Evolutionary conservation across 2,329 filamentous ascomycete species (phyloP).

Genomic region (Botrytis squamosa): DNA sequence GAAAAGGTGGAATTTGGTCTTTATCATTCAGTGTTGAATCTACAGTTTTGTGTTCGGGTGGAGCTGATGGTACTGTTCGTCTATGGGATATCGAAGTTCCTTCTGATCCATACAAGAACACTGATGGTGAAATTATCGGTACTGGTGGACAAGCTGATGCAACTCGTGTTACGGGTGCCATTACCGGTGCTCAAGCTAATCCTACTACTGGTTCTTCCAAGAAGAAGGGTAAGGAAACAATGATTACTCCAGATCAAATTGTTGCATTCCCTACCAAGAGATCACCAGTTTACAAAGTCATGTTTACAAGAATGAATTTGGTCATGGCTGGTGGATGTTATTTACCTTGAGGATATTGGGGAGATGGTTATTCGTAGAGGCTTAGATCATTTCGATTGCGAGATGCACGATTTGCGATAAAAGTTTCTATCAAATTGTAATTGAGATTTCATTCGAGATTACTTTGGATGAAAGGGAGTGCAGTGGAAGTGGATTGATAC

Average conservation of each 20-base stretch:
- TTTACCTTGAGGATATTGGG: conserved; percentile 25
- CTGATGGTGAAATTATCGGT: conserved; percentile 41
- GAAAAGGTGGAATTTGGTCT: conserved; percentile 89
- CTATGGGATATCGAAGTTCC: conserved; percentile 87
- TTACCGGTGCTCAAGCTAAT: conserved; percentile 35
- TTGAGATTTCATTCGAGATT: background rate
- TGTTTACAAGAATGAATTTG: conserved; percentile 93
- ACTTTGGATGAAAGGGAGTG: background rate
- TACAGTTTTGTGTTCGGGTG: conserved; percentile 83
- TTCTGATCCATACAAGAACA: conserved; percentile 61
- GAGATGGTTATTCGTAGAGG: background rate
- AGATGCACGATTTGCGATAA: background rate
- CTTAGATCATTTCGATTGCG: background rate
- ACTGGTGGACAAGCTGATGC: conserved; percentile 50
- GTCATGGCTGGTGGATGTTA: conserved; percentile 80
- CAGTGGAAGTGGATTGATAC: background rate
- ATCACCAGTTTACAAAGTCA: conserved; percentile 87
- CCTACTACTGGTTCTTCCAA: conserved; percentile 44
- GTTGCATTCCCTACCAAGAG: conserved; percentile 95
- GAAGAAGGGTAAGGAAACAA: conserved; percentile 88
- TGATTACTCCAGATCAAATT: conserved; percentile 90
- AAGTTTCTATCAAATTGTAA: background rate
- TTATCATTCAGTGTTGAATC: conserved; percentile 93
- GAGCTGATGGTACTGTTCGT: conserved; percentile 87
- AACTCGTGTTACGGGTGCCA: conserved; percentile 44